phyloP scores from a whole-genome alignment of 371 early-diverging fungal species.

The Syncephalis plumigaleata region DNA sequence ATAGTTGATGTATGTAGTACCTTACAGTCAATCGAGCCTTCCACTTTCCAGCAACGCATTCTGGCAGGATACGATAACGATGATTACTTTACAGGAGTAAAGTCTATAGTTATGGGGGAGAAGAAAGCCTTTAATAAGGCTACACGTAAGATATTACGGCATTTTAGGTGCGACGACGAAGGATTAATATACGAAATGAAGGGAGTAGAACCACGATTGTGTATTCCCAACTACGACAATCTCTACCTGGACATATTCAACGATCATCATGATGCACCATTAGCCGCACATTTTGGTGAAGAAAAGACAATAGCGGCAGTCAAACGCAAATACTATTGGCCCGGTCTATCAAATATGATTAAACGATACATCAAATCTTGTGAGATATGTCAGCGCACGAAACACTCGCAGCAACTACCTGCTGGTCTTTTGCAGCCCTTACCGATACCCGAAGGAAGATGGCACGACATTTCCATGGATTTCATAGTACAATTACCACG shows the following conservation, averaged over 20 bases:
- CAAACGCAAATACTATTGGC: constrained; percentile 17
- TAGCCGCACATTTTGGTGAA: constrained; percentile 23
- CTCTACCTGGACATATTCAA: constrained; percentile 6
- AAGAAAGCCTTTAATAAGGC: too few species aligned
- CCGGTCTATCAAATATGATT: constrained; percentile 13
- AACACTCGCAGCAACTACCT: constrained; percentile 7
- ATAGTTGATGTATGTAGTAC: too few species aligned
- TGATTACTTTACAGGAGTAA: too few species aligned
- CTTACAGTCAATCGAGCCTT: too few species aligned
- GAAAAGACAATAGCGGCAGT: constrained; percentile 19
- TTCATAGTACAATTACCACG: constrained; percentile 19
- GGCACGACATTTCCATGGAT: constrained; percentile 24
- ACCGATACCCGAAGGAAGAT: constrained; percentile 15
- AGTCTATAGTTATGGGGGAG: too few species aligned
- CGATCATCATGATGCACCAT: constrained; percentile 13
- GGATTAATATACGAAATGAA: too few species aligned
- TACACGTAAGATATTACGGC: too few species aligned
- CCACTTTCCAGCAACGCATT: too few species aligned
- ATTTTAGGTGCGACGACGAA: too few species aligned
- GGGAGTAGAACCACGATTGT: too few species aligned
- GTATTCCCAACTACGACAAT: background rate
- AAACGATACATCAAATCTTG: constrained; percentile 15
- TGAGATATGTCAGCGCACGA: constrained; percentile 15
- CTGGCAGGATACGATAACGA: too few species aligned
- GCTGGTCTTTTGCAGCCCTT: constrained; percentile 18